Conservation (phyloP, 75 land plant species). For the Cryptomeria japonica region DNA sequence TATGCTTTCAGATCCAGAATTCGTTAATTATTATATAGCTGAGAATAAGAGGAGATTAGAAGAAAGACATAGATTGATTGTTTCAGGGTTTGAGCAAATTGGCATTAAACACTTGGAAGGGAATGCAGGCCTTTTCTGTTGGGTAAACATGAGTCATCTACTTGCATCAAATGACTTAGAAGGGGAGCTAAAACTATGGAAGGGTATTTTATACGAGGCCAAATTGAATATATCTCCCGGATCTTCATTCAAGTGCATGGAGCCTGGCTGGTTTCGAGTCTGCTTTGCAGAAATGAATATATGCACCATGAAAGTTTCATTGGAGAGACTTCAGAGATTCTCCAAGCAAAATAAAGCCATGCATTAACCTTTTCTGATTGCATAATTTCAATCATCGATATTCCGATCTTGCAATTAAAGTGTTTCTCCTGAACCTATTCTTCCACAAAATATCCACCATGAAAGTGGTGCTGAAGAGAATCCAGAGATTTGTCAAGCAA, state of each 20-base stretch:
- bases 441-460: no score
- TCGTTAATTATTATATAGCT: no score
- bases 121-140: no score
- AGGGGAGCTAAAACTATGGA: background rate
- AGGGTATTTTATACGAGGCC: constrained; percentile 30
- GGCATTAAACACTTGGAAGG: constrained; percentile 34
- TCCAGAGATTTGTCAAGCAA: no score
- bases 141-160: no score
- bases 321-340: constrained; percentile 22
- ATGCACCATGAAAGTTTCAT: constrained; percentile 8
- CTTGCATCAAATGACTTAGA: background rate
- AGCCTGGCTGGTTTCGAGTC: constrained; percentile 63
- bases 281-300: constrained; percentile 54
- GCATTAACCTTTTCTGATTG: no score
- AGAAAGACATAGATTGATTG: constrained; percentile 14
- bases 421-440: no score
- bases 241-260: constrained; percentile 44
- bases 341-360: background rate
- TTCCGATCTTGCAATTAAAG: no score
- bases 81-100: constrained; percentile 25
- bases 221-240: constrained; percentile 10
- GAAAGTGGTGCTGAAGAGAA: no score
- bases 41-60: no score
- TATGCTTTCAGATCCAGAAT: no score
- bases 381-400: no score